A percentile compares a stretch with the other conserved stretches of the same genome.
Evolutionary conservation across 2,329 filamentous ascomycete species (phyloP).

Genomic region (Penicillium rolfsii): DNA sequence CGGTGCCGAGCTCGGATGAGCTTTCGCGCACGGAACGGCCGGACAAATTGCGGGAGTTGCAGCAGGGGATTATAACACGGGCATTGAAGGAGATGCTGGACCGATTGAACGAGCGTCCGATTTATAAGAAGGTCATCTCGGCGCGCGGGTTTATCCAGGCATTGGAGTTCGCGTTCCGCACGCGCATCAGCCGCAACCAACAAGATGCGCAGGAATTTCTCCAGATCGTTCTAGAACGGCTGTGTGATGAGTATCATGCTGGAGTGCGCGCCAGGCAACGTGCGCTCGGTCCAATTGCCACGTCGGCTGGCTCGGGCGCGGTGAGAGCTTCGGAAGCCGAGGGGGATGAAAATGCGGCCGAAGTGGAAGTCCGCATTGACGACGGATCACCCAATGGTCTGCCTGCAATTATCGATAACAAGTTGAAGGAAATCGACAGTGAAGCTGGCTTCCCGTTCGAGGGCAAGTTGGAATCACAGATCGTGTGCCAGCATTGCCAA

Average conservation of each 20-base stretch:
- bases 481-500: slow-evolving; percentile 86
- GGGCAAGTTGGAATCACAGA: slow-evolving; percentile 89
- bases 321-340: slow-evolving; percentile 14
- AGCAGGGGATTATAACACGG: slow-evolving; percentile 79
- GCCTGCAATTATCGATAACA: slow-evolving; percentile 43
- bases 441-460: slow-evolving; percentile 80
- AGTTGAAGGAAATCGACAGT: slow-evolving; percentile 43
- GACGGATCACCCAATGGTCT: slow-evolving; percentile 39
- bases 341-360: slow-evolving; percentile 29
- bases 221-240: slow-evolving; percentile 86
- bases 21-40: slow-evolving; percentile 43
- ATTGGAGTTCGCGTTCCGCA: slow-evolving; percentile 82
- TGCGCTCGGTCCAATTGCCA: slow-evolving; percentile 31
- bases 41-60: slow-evolving; percentile 63
- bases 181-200: slow-evolving; percentile 89
- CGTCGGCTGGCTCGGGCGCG: slow-evolving; percentile 23
- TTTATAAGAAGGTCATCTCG: slow-evolving; percentile 91
- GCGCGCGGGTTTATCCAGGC: slow-evolving; percentile 81
- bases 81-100: slow-evolving; percentile 93
- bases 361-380: slow-evolving; percentile 43
- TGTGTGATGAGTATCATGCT: slow-evolving; percentile 93
- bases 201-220: slow-evolving; percentile 98
- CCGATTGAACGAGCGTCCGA: slow-evolving; percentile 86
- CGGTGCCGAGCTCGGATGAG: slow-evolving; percentile 55
- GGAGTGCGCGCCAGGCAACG: slow-evolving; percentile 70